phyloP scores from a whole-genome alignment of 2,329 filamentous ascomycete species.

The Fusarium guadeloupense region DNA sequence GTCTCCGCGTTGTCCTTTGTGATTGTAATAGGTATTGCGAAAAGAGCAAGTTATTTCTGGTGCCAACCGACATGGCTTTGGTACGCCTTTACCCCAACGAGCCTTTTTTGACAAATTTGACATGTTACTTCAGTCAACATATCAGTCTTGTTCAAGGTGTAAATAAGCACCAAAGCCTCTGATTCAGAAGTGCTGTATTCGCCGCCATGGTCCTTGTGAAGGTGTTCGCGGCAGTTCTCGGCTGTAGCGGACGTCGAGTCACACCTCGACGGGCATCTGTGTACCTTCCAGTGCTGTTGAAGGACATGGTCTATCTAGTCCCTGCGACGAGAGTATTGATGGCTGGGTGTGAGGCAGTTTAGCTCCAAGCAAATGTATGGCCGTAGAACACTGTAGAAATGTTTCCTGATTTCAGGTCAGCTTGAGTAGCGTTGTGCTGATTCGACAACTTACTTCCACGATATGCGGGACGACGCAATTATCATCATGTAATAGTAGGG shows the following conservation, averaged over 20 bases:
- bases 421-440: too few relatives aligned
- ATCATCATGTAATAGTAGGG: too few relatives aligned
- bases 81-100: too few relatives aligned
- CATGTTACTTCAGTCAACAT: too few relatives aligned
- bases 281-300: background rate
- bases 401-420: background rate
- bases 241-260: accelerated
- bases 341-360: background rate
- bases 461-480: too few relatives aligned
- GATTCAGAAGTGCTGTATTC: background rate
- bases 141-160: too few relatives aligned
- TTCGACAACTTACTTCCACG: too few relatives aligned
- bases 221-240: background rate
- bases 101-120: too few relatives aligned
- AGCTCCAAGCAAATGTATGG: background rate
- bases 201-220: accelerated
- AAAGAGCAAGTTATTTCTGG: too few relatives aligned
- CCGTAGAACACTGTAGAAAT: background rate
- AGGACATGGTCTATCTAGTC: background rate
- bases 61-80: too few relatives aligned
- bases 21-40: too few relatives aligned
- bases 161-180: background rate
- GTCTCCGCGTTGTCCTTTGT: too few relatives aligned
- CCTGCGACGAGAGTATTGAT: accelerated
- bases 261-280: background rate